phyloP scores from a whole-genome alignment of 805 yeast genomes.

The Lachancea quebecensis region DNA sequence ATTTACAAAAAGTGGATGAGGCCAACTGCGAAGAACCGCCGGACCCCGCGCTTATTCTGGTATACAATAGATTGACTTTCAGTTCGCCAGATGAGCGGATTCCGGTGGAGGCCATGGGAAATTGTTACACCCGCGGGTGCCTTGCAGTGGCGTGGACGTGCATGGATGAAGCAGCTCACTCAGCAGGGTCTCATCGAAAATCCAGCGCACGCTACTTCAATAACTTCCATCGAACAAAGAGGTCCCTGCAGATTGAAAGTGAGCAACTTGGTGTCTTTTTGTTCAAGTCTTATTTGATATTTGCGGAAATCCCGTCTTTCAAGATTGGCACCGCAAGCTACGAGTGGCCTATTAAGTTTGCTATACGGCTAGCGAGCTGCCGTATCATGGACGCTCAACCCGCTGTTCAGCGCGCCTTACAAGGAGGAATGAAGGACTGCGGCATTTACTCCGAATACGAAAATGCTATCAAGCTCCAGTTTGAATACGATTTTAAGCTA shows the following conservation, averaged over 20 bases:
- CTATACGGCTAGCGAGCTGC: slow-evolving; percentile 41
- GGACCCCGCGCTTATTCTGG: slow-evolving; percentile 11
- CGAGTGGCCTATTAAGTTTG: slow-evolving; percentile 32
- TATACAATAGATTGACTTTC: slow-evolving; percentile 4
- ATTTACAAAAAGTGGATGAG: slow-evolving; percentile 29
- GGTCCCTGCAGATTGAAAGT: slow-evolving; percentile 6
- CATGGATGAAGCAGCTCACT: slow-evolving; percentile 10
- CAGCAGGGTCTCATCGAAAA: slow-evolving; percentile 3
- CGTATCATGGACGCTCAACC: slow-evolving; percentile 18
- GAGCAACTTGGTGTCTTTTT: slow-evolving; percentile 34
- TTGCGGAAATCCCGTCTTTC: slow-evolving; percentile 26
- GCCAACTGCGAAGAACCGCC: not conserved
- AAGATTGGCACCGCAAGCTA: not conserved
- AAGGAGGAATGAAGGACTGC: slow-evolving; percentile 15
- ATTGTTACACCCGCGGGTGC: slow-evolving; percentile 36
- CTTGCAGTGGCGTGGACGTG: slow-evolving; percentile 37
- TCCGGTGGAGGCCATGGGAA: slow-evolving; percentile 9
- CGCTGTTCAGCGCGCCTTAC: not conserved
- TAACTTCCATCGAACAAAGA: not conserved
- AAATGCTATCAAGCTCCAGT: slow-evolving; percentile 37
- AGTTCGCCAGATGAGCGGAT: slow-evolving; percentile 5
- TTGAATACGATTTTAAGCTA: slow-evolving; percentile 37
- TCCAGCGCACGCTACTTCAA: slow-evolving; percentile 2
- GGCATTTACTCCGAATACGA: slow-evolving; percentile 31
- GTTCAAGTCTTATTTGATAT: slow-evolving; percentile 45